Base-by-base conservation (phyloP, 805 yeast genomes). In the Wickerhamiella qilinensis region DNA sequence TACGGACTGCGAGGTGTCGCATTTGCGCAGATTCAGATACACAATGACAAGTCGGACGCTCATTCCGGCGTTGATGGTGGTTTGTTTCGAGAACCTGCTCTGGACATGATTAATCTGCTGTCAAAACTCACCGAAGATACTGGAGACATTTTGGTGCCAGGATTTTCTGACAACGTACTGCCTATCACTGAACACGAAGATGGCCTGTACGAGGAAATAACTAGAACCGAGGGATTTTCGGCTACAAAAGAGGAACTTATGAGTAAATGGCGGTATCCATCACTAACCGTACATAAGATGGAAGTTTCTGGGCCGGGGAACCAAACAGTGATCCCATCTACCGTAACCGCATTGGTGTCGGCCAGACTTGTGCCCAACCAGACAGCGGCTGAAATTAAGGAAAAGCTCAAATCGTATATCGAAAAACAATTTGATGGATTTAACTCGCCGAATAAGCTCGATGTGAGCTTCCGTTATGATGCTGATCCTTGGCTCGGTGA, bases 51-150 rank as follows among this genome's bases (percentile, higher is more conserved):
- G 42, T 93, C 93, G 1, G 96, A 91, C 56, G 64, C 93, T 42
- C 98, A 91, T 54, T 83, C 96, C 0, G 98, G 98, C 44, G 91
- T 91, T 8, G 93, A 85, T 59, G 98, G 98, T 37, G 97, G 97
- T 42, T 76, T 79, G 7, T 71, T 73, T 43, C 68, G 79, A 41
- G 98, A 88, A 50, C 96, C 98, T 2, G 76, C 93, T 0, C 72
- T 82, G 61, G 97, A 88, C 53, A 58, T 88, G 56, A 68, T 86
- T 30, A 78, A 76, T 38, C 51, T 88, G 15, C 59, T 86, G 18
- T 69, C 88, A 2, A 69, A 72, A 38, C 61, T 88, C 38, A 71
- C 75, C 28, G 59, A 61, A 43, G 74, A 71, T 38, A 59, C 65
- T 25, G 77, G 79, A 5, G 59, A 57, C 37, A 72, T 80, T 5